phyloP scores from a whole-genome alignment of 345 rosid genomes.

The Leavenworthia alabamica region DNA sequence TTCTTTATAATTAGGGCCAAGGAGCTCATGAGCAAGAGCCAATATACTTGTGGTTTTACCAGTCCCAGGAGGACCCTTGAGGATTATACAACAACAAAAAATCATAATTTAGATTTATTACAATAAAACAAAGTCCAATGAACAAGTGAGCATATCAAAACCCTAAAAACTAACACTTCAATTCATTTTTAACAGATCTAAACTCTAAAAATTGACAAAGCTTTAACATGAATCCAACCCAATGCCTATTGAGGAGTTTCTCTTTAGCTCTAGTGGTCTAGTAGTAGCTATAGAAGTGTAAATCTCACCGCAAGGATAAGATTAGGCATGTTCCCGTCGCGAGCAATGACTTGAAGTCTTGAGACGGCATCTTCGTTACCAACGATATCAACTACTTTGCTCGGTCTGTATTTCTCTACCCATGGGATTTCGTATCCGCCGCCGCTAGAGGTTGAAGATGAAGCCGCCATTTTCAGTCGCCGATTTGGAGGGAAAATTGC shows the following conservation, averaged over 20 bases:
- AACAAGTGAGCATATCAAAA: not conserved
- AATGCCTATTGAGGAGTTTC: not conserved
- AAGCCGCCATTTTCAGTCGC: slow-evolving; percentile 45
- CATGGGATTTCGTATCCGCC: slow-evolving; percentile 72
- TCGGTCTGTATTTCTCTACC: slow-evolving; percentile 96
- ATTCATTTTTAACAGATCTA: not conserved
- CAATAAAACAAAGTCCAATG: not conserved
- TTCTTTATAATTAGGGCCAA: slow-evolving; percentile 74
- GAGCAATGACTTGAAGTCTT: slow-evolving; percentile 88
- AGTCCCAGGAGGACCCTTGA: slow-evolving; percentile 96
- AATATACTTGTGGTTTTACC: slow-evolving; percentile 93
- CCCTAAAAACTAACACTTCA: not conserved
- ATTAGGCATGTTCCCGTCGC: slow-evolving; percentile 97
- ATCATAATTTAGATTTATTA: not conserved
- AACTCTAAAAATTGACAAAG: slow-evolving; percentile 2
- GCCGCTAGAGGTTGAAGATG: slow-evolving; percentile 38
- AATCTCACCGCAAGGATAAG: slow-evolving; percentile 61
- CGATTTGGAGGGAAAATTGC: slow-evolving; percentile 35
- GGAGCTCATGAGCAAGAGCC: slow-evolving; percentile 93
- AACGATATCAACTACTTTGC: slow-evolving; percentile 67
- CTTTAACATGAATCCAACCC: not conserved
- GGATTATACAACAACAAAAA: not conserved
- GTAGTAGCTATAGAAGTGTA: not conserved
- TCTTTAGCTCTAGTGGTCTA: not conserved
- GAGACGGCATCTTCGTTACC: slow-evolving; percentile 91